A percentile compares a stretch with the other conserved stretches of the same genome.
Conservation (phyloP, 2,329 filamentous ascomycete species). For the Aspergillus cejpii region DNA sequence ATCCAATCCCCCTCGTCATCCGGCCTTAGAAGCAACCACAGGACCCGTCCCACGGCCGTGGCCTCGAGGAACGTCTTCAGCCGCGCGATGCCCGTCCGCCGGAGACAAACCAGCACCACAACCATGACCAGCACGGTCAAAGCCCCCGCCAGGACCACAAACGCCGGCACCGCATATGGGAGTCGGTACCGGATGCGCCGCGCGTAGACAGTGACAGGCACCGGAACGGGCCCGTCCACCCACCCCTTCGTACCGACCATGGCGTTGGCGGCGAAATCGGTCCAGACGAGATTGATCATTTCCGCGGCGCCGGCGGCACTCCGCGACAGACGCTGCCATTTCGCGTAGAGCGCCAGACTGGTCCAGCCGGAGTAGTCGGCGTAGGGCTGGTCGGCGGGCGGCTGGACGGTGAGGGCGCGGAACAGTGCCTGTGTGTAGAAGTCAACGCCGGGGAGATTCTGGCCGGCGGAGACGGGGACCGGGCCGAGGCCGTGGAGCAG, state of each 20-base stretch:
- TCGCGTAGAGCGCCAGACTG: constrained; percentile 38
- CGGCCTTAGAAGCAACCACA: background rate
- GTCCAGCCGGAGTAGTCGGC: constrained; percentile 33
- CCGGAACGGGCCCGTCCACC: background rate
- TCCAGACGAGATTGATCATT: constrained; percentile 44
- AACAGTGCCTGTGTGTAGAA: constrained; percentile 27
- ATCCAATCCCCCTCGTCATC: background rate
- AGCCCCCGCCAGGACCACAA: constrained; percentile 10
- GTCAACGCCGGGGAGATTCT: constrained; percentile 32
- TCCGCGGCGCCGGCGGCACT: constrained; percentile 22
- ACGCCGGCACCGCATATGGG: constrained; percentile 32
- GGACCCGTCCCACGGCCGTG: background rate
- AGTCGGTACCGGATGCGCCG: constrained; percentile 29
- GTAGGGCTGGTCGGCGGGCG: background rate
- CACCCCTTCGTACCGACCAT: constrained; percentile 36
- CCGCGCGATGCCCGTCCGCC: background rate
- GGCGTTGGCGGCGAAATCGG: constrained; percentile 40
- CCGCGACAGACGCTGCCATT: constrained; percentile 37
- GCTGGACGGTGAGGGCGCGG: constrained; percentile 12
- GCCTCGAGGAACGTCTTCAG: background rate
- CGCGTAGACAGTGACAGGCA: constrained; percentile 23
- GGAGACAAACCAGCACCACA: background rate
- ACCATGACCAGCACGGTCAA: background rate
- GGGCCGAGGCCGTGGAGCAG: background rate
- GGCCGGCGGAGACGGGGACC: constrained; percentile 9